Evolutionary conservation across 805 yeast genomes (phyloP), one percentile per base, ranked within the genome.

Genomic region (Ogataea pini): DNA sequence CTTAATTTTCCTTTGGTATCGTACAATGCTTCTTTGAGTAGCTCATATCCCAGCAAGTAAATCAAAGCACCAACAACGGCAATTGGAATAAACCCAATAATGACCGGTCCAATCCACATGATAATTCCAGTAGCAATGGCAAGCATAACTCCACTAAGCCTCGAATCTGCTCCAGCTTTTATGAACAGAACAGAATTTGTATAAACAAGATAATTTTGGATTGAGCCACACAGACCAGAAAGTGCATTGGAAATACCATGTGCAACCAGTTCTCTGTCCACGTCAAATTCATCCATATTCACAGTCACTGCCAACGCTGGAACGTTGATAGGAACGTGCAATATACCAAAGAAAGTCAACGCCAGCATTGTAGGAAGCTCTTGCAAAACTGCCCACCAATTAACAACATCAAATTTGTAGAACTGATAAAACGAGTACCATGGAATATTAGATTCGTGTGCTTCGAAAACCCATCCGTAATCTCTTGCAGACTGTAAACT

Each of bases 241-340:
- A 94, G 58, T 9, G 86, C 82, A 63, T 94, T 94, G 4, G 97
- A 88, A 51, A 85, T 77, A 3, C 99, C 99, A 68, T 94, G 99
- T 0, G 97, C 97, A 27, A 92, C 85, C 49, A 94, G 76, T 68
- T 94, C 99, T 49, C 91, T 77, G 66, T 94, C 96, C 34, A 94
- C 96, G 63, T 91, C 96, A 56, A 87, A 80, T 48, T 84, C 83
- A 65, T 87, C 94, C 78, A 87, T 85, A 3, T 89, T 88, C 1
- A 89, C 78, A 5, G 96, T 86, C 14, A 91, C 94, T 0, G 98
- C 97, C 40, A 94, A 74, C 0, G 99, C 98, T 1, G 99, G 99
- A 12, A 94, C 97, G 64, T 94, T 94, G 51, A 94, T 94, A 3
- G 99, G 99, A 9, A 94, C 99, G 60, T 94, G 99, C 47, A 94